Evolutionary conservation across 2,329 filamentous ascomycete genomes (phyloP).

Genomic region (Periconia digitata): DNA sequence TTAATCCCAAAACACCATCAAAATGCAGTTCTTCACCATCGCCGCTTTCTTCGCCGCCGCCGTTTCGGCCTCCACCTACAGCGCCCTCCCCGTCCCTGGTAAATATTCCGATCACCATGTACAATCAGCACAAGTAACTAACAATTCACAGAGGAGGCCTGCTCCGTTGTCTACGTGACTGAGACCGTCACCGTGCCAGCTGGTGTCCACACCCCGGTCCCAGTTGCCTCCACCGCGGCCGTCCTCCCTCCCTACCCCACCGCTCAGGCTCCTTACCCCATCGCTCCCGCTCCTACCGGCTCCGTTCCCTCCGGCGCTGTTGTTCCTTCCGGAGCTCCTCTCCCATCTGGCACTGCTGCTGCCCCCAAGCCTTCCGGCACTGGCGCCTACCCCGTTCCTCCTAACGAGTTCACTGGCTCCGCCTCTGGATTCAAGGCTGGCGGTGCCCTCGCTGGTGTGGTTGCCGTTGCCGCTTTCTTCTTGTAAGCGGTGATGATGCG

Average conservation of each 20-base stretch:
- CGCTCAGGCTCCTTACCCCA: conserved; percentile 30
- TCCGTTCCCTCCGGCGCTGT: conserved; percentile 7
- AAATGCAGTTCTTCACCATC: conserved; percentile 37
- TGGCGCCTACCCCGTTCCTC: conserved; percentile 21
- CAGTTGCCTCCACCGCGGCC: conserved; percentile 13
- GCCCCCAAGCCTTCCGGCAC: conserved; percentile 21
- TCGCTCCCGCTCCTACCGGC: conserved; percentile 6
- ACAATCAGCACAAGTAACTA: background rate
- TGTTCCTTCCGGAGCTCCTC: conserved; percentile 14
- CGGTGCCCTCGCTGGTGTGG: conserved; percentile 36
- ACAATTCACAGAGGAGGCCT: conserved; percentile 19
- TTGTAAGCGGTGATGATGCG: conserved; percentile 25
- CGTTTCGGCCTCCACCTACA: conserved; percentile 24
- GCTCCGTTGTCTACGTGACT: conserved; percentile 33
- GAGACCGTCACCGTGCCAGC: conserved; percentile 19
- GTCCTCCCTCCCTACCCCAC: conserved; percentile 19
- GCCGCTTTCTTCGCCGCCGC: conserved; percentile 27
- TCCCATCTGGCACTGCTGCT: conserved; percentile 25
- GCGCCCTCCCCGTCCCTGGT: conserved; percentile 1
- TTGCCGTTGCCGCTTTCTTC: conserved; percentile 38
- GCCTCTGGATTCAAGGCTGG: conserved; percentile 32
- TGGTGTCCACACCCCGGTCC: conserved; percentile 24
- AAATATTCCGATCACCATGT: too few species aligned
- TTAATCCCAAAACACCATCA: conserved; percentile 10
- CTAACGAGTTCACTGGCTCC: conserved; percentile 36